phyloP scores from a whole-genome alignment of 2,329 filamentous ascomycete species.

The Rhynchosporium secalis region DNA sequence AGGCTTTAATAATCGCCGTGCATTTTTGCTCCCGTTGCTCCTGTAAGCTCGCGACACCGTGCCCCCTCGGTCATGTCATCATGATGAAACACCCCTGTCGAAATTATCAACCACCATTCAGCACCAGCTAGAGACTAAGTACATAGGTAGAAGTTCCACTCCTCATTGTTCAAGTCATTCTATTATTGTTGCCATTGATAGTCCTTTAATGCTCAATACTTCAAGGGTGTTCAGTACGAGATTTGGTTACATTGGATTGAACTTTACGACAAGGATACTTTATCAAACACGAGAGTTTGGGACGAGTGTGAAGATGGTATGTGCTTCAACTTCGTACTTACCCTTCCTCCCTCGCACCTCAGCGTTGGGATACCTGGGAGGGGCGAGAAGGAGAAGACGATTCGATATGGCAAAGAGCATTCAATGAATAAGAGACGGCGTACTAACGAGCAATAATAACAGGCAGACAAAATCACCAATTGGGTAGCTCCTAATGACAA shows the following conservation, averaged over 20 bases:
- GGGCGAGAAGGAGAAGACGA: neutral
- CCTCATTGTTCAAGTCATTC: neutral
- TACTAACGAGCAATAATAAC: slow-evolving; percentile 21
- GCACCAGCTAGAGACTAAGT: neutral
- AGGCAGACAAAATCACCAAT: slow-evolving; percentile 64
- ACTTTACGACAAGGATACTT: neutral
- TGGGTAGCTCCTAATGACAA: slow-evolving; percentile 80
- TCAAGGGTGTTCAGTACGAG: slow-evolving; percentile 2
- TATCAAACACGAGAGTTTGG: neutral
- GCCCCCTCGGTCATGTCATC: slow-evolving; percentile 22
- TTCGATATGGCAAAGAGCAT: neutral
- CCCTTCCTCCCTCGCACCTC: neutral
- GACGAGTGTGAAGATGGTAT: slow-evolving; percentile 35
- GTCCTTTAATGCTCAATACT: slow-evolving; percentile 21
- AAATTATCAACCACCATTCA: slow-evolving; percentile 4
- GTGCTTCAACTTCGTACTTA: neutral
- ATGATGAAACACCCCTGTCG: slow-evolving; percentile 26
- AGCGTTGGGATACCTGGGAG: neutral
- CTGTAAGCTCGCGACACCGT: neutral
- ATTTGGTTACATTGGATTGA: neutral
- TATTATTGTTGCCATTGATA: slow-evolving; percentile 2
- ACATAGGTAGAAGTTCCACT: neutral
- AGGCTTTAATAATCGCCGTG: slow-evolving; percentile 12
- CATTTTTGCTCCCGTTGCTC: neutral
- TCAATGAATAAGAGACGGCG: neutral